phyloP scores from a whole-genome alignment of 164 flowering plant genomes.

The Malania oleifera region DNA sequence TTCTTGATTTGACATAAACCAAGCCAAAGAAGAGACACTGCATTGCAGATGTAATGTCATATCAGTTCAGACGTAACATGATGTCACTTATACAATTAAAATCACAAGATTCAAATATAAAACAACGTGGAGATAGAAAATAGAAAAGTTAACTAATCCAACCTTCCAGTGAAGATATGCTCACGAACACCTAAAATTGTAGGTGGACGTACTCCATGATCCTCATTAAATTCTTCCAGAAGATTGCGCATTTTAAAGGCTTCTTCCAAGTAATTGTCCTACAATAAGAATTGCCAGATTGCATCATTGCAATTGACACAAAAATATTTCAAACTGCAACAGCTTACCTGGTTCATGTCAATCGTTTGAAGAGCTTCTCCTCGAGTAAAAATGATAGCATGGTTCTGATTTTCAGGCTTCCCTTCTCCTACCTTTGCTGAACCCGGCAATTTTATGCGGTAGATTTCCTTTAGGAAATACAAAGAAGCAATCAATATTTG shows the following conservation, averaged over 20 bases:
- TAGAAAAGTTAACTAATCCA: not conserved
- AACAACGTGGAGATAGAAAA: not conserved
- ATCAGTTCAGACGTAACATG: conserved; percentile 19
- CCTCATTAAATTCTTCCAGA: conserved; percentile 87
- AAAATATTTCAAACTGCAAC: not conserved
- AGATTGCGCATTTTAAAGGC: conserved; percentile 99
- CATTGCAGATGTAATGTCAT: conserved; percentile 14
- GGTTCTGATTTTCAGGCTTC: conserved; percentile 98
- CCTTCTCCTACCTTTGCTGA: conserved; percentile 95
- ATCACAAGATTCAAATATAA: not conserved
- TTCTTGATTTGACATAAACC: conserved; percentile 99
- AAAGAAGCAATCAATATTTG: conserved; percentile 1
- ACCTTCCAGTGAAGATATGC: conserved; percentile 99
- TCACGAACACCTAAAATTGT: conserved; percentile 94
- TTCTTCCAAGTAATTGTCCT: conserved; percentile 99
- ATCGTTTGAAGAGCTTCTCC: conserved; percentile 99
- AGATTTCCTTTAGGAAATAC: conserved; percentile 60
- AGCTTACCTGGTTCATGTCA: conserved; percentile 93
- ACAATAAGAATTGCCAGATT: conserved; percentile 6
- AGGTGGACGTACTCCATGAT: conserved; percentile 89
- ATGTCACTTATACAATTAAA: conserved; percentile 12
- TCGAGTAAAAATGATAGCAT: conserved; percentile 88
- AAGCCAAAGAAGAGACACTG: conserved; percentile 98
- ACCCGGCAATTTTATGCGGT: conserved; percentile 94
- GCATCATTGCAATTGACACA: conserved; percentile 5